Evolutionary conservation across 2,329 filamentous ascomycete species (phyloP).

Genomic region (Aspergillus sojae): DNA sequence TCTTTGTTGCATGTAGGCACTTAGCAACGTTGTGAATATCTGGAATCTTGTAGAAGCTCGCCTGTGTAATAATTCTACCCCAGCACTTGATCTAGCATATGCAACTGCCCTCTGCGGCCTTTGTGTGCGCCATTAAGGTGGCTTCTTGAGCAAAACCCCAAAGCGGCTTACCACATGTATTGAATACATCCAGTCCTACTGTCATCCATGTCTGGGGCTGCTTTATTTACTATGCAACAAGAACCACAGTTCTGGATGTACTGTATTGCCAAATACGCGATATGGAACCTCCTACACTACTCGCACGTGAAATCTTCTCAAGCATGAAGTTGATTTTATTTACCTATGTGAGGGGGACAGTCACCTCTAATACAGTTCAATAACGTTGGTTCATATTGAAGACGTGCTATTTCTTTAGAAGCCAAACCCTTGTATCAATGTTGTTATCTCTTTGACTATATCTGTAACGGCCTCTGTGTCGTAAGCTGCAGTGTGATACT

Average conservation of each 20-base stretch:
- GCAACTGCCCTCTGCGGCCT: too few species aligned
- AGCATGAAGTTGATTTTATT: not conserved
- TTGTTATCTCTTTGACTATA: not conserved
- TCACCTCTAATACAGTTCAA: too few species aligned
- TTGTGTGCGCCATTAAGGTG: too few species aligned
- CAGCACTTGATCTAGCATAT: too few species aligned
- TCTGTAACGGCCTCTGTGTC: not conserved
- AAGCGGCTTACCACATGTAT: too few species aligned
- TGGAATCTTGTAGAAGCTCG: too few species aligned
- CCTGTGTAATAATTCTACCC: too few species aligned
- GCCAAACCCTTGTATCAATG: not conserved
- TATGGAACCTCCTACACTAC: not conserved
- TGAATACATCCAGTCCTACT: too few species aligned
- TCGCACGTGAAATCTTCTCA: not conserved
- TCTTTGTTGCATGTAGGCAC: not conserved
- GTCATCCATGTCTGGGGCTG: too few species aligned
- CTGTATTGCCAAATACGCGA: not conserved
- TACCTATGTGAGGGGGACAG: not conserved
- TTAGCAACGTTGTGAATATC: not conserved
- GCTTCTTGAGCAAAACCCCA: too few species aligned
- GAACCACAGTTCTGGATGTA: not conserved
- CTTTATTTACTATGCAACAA: not conserved
- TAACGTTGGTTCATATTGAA: too few species aligned
- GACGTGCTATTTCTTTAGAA: not conserved
- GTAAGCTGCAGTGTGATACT: not conserved